Evolutionary conservation across 164 flowering plant genomes (phyloP).

Genomic region (Macadamia integrifolia): DNA sequence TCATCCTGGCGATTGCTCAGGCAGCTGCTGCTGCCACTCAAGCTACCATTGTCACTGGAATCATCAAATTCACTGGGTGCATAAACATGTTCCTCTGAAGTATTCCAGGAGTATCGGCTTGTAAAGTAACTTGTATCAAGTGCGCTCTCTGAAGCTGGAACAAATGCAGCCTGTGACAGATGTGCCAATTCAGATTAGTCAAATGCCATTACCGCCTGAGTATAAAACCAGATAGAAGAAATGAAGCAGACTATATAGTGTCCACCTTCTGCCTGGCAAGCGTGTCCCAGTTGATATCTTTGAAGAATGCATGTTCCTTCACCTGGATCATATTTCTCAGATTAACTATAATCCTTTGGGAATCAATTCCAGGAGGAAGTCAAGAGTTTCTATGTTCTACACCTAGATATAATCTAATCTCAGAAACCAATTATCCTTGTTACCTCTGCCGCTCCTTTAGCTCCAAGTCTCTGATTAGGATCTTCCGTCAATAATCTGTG

Average conservation of each 20-base stretch:
- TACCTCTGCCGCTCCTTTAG: conserved; percentile 94
- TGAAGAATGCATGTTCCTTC: conserved; percentile 87
- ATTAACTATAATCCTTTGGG: neutral
- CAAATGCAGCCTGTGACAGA: conserved; percentile 84
- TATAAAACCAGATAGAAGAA: neutral
- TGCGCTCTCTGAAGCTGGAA: conserved; percentile 90
- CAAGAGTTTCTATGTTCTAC: neutral
- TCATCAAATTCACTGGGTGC: conserved; percentile 78
- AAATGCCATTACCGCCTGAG: no score
- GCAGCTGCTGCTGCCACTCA: conserved; percentile 81
- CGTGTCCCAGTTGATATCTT: conserved; percentile 97
- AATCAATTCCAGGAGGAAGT: neutral
- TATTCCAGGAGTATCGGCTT: conserved; percentile 91
- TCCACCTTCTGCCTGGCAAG: conserved; percentile 95
- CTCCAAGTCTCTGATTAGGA: conserved; percentile 96
- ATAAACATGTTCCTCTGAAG: conserved; percentile 56
- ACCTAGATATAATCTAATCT: neutral
- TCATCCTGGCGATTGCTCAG: conserved; percentile 83
- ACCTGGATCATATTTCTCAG: conserved; percentile 46
- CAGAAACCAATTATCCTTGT: neutral
- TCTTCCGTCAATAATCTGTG: conserved; percentile 91
- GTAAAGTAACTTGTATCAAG: conserved; percentile 96
- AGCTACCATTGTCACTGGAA: conserved; percentile 77
- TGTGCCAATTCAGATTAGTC: conserved; percentile 1
- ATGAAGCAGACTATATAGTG: neutral